Evolutionary conservation across 345 rosid genomes (phyloP).

Genomic region (Salix dunnii): DNA sequence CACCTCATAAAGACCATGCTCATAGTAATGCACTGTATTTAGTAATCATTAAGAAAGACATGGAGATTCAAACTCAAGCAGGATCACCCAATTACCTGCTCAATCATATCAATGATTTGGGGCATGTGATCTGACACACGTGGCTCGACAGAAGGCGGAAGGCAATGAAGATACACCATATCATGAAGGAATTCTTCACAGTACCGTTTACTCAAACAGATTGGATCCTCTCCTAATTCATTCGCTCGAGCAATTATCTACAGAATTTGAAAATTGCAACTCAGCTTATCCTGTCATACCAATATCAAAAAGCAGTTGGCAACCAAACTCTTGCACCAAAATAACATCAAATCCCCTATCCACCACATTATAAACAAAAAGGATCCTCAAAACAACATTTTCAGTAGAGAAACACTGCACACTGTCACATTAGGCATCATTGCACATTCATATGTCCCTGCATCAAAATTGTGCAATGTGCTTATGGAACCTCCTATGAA

Average conservation of each 20-base stretch:
- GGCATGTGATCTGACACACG: conserved; percentile 91
- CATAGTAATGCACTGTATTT: neutral
- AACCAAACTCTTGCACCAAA: conserved; percentile 23
- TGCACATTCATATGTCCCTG: no score
- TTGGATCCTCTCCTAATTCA: conserved; percentile 85
- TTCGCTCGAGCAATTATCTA: conserved; percentile 91
- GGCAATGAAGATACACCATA: conserved; percentile 72
- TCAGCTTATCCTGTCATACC: conserved; percentile 50
- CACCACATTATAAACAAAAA: neutral
- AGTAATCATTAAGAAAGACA: neutral
- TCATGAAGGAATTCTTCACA: conserved; percentile 79
- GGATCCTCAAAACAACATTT: no score
- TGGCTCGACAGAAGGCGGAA: conserved; percentile 80
- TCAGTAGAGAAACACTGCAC: no score
- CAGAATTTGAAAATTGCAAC: conserved; percentile 42
- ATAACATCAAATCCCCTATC: conserved; percentile 3
- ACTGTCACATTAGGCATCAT: no score
- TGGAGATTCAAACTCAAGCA: neutral
- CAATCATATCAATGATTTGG: conserved; percentile 81
- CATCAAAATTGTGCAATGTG: no score
- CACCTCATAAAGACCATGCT: neutral
- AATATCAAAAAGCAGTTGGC: conserved; percentile 33
- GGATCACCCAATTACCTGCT: conserved; percentile 48
- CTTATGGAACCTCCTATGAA: no score
- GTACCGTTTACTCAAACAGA: conserved; percentile 73